Evolutionary conservation across 176 grass and related monocot genomes (phyloP), one percentile per base, ranked within the genome.

Genomic region (Alloteropsis semialata): DNA sequence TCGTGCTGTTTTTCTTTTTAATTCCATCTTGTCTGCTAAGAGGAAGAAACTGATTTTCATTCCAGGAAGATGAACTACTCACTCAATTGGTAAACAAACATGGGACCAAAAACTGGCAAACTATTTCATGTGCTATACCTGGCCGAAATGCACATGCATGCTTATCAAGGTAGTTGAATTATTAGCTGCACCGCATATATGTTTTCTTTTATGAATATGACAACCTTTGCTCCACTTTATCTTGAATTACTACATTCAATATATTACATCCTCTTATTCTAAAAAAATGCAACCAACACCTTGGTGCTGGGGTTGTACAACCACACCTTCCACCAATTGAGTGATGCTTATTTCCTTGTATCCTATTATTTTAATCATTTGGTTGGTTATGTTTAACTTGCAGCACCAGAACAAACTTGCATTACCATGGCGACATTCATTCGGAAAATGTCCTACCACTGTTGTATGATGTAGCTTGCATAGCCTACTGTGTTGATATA

Each of bases 41-140:
- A 83, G 41, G 49, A 34, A n/a, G 3, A 37, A 59, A 59, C 33
- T 78, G 1, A 46, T 42, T 75, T 64, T 41, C 14, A 58, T 61
- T 78, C 53, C 83, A 94, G 86, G 89, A 94, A 87, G 89, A 94
- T 87, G 72, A 89, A 43, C 63, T 33, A 42, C 80, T 94, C 42
- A 82, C 71, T 43, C 53, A 87, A 81, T 89, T 91, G 92, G 69
- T 91, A 37, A 78, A 87, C 6, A 89, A 81, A 86, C 37, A 81
- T 74, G 92, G 92, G 46, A 57, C 57, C 12, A 84, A 81, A 37
- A 84, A 84, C 39, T 91, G 92, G 92, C 78, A 60, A 76, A 80
- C 68, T 49, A 77, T 91, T 48, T 71, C 89, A 74, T 43, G 65
- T 77, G 79, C 89, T 81, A 81, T 94, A 87, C 84, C 86, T 73